Evolutionary conservation across 331 rosid genomes (phyloP).

Genomic region (Malus hybrid): DNA sequence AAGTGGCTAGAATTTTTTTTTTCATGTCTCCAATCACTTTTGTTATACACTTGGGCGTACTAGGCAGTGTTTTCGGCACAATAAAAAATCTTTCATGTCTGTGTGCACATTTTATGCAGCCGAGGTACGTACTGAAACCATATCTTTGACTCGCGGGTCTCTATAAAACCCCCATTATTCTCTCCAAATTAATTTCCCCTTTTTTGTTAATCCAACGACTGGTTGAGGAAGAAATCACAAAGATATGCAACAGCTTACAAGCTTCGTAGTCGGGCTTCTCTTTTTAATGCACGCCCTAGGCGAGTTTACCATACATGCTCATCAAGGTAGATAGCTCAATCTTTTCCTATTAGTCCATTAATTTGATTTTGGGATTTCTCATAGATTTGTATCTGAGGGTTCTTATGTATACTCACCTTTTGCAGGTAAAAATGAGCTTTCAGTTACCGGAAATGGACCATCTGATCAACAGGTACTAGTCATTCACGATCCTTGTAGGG

Average conservation of each 20-base stretch:
- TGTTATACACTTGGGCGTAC: too few species aligned
- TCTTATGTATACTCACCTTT: neutral
- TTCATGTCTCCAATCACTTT: too few species aligned
- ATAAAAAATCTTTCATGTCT: too few species aligned
- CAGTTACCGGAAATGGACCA: slow-evolving; percentile 4
- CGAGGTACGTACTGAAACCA: slow-evolving; percentile 31
- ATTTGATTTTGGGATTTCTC: neutral
- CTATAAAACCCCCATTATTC: slow-evolving; percentile 43
- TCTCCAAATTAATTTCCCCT: slow-evolving; percentile 29
- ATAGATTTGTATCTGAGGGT: neutral
- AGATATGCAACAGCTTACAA: slow-evolving; percentile 32
- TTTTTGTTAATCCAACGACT: slow-evolving; percentile 6
- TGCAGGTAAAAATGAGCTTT: slow-evolving; percentile 27
- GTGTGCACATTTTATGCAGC: neutral
- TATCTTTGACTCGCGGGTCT: slow-evolving; percentile 62
- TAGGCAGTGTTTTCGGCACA: too few species aligned
- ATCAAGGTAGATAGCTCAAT: slow-evolving; percentile 25
- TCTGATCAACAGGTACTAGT: slow-evolving; percentile 23
- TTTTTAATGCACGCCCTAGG: slow-evolving; percentile 32
- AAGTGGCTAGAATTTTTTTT: too few species aligned
- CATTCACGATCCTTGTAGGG: neutral
- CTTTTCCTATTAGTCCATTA: neutral
- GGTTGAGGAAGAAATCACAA: neutral
- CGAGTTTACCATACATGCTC: slow-evolving; percentile 23
- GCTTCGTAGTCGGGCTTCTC: slow-evolving; percentile 37